Evolutionary conservation across 1,284 basidiomycete species (phyloP), one percentile per base, ranked within the genome.

Genomic region (Sanghuangporus weigelae): DNA sequence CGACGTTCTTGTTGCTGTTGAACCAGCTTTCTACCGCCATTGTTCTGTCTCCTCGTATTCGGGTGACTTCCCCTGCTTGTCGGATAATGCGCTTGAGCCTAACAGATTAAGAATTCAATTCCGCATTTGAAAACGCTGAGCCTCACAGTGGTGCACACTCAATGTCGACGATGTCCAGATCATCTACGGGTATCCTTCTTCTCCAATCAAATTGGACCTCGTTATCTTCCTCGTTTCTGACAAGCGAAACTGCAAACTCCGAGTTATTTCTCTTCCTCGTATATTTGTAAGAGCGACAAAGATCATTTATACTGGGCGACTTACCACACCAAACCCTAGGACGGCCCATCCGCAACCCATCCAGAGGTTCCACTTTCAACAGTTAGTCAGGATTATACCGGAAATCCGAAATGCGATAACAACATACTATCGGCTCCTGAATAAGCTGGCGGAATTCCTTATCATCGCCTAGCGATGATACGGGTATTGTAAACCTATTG

Each of bases 1-100:
- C 74, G 59, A 79, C 71, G 63, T 73, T 73, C 2, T 73, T 71
- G 31, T 73, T 74, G 0, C 75, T 68, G 64, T 85, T 80, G 0
- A 82, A 80, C 86, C 86, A 88, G 26, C 82, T 77, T 16, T 57
- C 62, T 39, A 63, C n/a, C 12, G 14, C 21, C 7, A 42, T 23
- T 21, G 48, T 21, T 12, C 35, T 36, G 11, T 49, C 46, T 12
- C 38, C 31, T 58, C 44, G 36, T 50, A 51, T 19, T 14, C 38
- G 57, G 6, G 26, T 38, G 12, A 58, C 38, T 4, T 40, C 50
- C 8, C 44, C 44, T 23, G 56, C 55, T 7, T 49, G 46, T 14
- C 39, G 19, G 19, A 58, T 50, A 39, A 63, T 26, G 23, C 57
- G 55, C 26, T 58, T 50, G 21, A 63, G n/a, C 26, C 62, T 63